Base-by-base conservation (phyloP, 1,139 yeast genomes). In the Pichia sp. region DNA sequence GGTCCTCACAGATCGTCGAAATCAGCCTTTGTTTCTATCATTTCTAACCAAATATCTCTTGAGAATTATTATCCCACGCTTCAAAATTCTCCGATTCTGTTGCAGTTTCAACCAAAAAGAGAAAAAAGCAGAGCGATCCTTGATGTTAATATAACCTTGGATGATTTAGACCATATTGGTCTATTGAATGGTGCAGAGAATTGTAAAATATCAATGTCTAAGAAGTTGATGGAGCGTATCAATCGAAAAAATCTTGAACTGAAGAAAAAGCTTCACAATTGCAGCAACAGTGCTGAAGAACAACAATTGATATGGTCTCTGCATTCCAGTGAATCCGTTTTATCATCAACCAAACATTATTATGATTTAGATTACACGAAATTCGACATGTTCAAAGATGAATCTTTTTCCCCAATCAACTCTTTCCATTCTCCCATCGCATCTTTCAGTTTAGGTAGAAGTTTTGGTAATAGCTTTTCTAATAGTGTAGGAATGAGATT, bases 51-150 rank as follows among this genome's bases (percentile, higher is more conserved):
- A 16, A 67, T 70, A 40, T 71, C 73, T 36, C 65, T 70, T 33
- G 80, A 73, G 39, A 75, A 79, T 4, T 79, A 84, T 58, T 83
- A 84, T 53, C 92, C 92, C 2, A 83, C 90, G 1, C 68, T 65
- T 31, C 72, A 63, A 58, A 73, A 67, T 61, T 71, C 57, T 66
- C 77, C 86, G 10, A 67, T 78, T 46, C 61, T 82, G 42, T 71
- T 80, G 53, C 75, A 75, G 27, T 82, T 69, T 54, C 58, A 57
- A 4, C 78, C 88, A 0, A 56, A 59, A 4, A 59, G 69, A 6
- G 54, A 51, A 4, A 49, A 59, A n/a, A 62, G 78, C 0, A 61
- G 75, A 29, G 60, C 72, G 0, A 55, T 79, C 1, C 56, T 81
- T 34, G 85, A 80, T 53, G 75, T 73, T 35, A 64, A 66, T 55